These are phyloP conservation scores for Gnetum montanum DNA, from an alignment of 75 land plant species.

Conservation along the genomic window DNA sequence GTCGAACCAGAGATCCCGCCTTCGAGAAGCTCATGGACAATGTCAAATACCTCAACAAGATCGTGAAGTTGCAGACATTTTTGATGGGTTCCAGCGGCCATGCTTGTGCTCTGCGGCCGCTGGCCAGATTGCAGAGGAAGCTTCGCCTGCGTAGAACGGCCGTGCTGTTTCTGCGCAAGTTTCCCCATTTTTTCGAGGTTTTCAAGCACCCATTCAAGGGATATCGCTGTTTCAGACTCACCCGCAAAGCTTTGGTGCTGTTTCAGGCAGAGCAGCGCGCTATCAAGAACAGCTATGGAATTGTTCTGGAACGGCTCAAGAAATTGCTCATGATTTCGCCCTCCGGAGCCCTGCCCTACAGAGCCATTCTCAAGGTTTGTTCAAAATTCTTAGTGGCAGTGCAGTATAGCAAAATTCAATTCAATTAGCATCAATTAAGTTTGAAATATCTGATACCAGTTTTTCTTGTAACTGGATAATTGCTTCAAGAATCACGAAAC, in stretches of 20 bases:
- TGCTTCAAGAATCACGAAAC: too few relatives aligned
- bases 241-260: conserved; percentile 19
- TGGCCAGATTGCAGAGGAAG: conserved; percentile 26
- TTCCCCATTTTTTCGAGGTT: conserved; percentile 55
- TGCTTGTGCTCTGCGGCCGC: conserved; percentile 24
- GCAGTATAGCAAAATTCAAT: too few relatives aligned
- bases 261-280: conserved; percentile 27
- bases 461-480: too few relatives aligned
- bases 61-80: conserved; percentile 21
- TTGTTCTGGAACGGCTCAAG: conserved; percentile 25
- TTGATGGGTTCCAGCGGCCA: conserved; percentile 17
- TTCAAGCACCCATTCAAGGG: conserved; percentile 28
- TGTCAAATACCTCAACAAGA: conserved; percentile 20
- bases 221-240: conserved; percentile 35
- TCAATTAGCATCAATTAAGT: too few relatives aligned
- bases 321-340: conserved; percentile 59
- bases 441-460: too few relatives aligned
- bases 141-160: conserved; percentile 21
- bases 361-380: conserved; percentile 31
- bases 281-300: conserved; percentile 11
- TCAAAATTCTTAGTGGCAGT: too few relatives aligned
- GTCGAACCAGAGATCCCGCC: conserved; percentile 30
- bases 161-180: conserved; percentile 27
- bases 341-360: conserved; percentile 24
- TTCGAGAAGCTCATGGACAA: conserved; percentile 35